phyloP scores from a whole-genome alignment of 257 asterid genomes.

The Ophiorrhiza pumila region DNA sequence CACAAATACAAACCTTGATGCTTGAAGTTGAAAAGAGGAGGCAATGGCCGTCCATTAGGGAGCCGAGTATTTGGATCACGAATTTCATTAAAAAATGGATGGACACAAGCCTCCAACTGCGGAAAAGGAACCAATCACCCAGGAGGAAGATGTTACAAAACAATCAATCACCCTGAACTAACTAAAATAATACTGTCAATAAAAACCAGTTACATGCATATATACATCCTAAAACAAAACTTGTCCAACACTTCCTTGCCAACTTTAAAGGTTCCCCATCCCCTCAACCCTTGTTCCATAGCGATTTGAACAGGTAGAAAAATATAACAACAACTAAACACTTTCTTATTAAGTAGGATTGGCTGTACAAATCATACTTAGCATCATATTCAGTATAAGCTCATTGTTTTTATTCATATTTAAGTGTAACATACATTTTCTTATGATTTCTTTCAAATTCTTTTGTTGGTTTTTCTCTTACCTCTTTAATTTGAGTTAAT shows the following conservation, averaged over 20 bases:
- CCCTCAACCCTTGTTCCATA: too few relatives aligned
- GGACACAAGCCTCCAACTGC: conserved; percentile 71
- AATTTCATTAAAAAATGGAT: conserved; percentile 71
- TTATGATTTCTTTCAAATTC: too few relatives aligned
- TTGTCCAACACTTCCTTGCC: too few relatives aligned
- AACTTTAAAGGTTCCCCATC: too few relatives aligned
- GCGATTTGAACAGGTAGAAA: not conserved
- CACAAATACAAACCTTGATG: conserved; percentile 46
- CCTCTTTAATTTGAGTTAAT: too few relatives aligned
- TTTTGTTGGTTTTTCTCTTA: too few relatives aligned
- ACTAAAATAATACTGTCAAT: conserved; percentile 1
- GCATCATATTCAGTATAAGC: too few relatives aligned
- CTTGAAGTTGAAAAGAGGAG: conserved; percentile 71
- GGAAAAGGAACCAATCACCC: not conserved
- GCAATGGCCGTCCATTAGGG: conserved; percentile 72
- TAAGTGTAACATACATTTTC: too few relatives aligned
- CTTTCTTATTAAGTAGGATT: too few relatives aligned
- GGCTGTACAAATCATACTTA: too few relatives aligned
- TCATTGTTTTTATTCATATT: too few relatives aligned
- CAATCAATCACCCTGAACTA: not conserved
- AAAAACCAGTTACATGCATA: not conserved
- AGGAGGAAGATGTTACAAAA: conserved; percentile 5
- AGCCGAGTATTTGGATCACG: conserved; percentile 56
- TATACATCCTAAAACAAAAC: not conserved
- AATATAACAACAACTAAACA: too few relatives aligned